Percentiles rank a stretch among this genome's conserved stretches.
phyloP scores from a whole-genome alignment of 139 green algal species.

The Tetraselmis chui region DNA sequence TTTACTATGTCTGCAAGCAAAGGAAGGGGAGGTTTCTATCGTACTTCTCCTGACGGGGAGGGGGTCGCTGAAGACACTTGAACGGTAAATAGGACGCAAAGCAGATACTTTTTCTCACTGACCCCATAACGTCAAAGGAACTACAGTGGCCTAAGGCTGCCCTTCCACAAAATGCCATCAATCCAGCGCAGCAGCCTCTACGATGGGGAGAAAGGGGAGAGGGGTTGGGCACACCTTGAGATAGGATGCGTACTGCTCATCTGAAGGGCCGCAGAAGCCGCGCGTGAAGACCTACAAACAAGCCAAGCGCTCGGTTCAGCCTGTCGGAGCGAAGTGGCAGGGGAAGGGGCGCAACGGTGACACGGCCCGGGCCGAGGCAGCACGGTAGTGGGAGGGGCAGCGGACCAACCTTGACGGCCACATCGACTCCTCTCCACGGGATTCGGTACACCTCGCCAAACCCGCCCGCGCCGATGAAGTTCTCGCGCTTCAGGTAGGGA shows the following conservation, averaged over 20 bases:
- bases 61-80: too few relatives aligned
- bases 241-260: background rate
- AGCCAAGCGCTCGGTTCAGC: background rate
- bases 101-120: too few relatives aligned
- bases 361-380: too few relatives aligned
- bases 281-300: background rate
- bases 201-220: too few relatives aligned
- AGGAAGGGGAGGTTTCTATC: too few relatives aligned
- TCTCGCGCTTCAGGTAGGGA: background rate
- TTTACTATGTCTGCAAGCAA: too few relatives aligned
- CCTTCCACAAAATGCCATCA: too few relatives aligned
- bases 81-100: too few relatives aligned
- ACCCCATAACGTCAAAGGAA: too few relatives aligned
- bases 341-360: background rate
- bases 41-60: too few relatives aligned
- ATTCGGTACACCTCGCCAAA: slow-evolving; percentile 6
- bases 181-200: too few relatives aligned
- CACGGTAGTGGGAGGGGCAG: background rate
- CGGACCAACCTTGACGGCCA: slow-evolving; percentile 1
- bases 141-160: too few relatives aligned
- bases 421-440: background rate
- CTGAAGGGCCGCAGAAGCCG: background rate
- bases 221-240: background rate
- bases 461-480: slow-evolving; percentile 1
- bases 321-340: background rate